A percentile compares a stretch with the other conserved stretches of the same genome.
Conservation (phyloP, 805 yeast species). For the Saccharomycopsis oosterbeekiorum region DNA sequence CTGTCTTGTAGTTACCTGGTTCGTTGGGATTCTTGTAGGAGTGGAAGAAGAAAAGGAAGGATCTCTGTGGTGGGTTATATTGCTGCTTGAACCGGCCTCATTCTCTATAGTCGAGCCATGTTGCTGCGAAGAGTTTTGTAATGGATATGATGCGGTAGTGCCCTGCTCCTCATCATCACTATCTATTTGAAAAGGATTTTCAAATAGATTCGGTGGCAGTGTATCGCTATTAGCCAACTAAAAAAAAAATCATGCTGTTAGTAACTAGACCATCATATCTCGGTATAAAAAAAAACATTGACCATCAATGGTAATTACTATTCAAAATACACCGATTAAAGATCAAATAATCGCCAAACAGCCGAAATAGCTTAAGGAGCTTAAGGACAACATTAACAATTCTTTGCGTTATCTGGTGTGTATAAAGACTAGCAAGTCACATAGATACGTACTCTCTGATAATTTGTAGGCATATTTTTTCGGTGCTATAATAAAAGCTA, state of each 20-base stretch:
- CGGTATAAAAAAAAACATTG: no score
- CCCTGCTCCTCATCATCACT: neutral
- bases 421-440: neutral
- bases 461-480: neutral
- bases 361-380: no score
- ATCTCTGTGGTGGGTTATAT: neutral
- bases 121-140: neutral
- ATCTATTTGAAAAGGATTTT: neutral
- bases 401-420: no score
- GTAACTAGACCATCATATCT: neutral
- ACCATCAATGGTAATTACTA: no score
- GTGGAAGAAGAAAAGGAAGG: neutral
- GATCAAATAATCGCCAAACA: no score
- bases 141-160: neutral
- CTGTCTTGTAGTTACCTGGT: neutral
- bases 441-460: neutral
- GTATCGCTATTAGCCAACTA: neutral
- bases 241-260: neutral
- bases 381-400: neutral
- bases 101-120: neutral
- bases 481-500: neutral
- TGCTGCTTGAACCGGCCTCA: neutral
- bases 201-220: neutral
- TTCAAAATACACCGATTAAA: no score
- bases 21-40: neutral